Percentiles rank a stretch among this genome's conserved stretches.
phyloP scores from a whole-genome alignment of 257 asterid species.

The Solanum pimpinellifolium region DNA sequence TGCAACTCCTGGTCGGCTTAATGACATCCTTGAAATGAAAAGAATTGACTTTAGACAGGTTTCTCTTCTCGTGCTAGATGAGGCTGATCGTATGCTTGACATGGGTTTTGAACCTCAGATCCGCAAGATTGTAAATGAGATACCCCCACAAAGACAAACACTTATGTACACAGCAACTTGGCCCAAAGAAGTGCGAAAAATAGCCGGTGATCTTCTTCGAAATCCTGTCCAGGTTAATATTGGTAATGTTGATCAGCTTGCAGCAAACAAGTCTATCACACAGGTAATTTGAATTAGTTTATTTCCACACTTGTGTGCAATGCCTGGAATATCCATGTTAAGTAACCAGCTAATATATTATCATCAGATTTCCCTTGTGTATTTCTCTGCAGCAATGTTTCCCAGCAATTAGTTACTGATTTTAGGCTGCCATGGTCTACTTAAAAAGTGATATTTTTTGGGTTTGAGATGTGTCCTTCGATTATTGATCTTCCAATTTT shows the following conservation, averaged over 20 bases:
- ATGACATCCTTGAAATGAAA: constrained; percentile 95
- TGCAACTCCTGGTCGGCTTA: constrained; percentile 98
- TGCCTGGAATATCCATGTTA: neutral
- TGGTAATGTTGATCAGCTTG: constrained; percentile 89
- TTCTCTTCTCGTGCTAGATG: constrained; percentile 93
- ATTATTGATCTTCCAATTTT: neutral
- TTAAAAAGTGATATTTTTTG: neutral
- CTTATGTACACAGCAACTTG: constrained; percentile 98
- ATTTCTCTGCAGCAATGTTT: neutral
- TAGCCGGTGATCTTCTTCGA: constrained; percentile 81
- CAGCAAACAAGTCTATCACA: constrained; percentile 87
- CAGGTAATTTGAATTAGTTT: constrained; percentile 39
- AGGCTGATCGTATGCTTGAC: constrained; percentile 99
- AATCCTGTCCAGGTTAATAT: constrained; percentile 91
- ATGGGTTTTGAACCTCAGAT: constrained; percentile 99
- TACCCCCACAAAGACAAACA: constrained; percentile 95
- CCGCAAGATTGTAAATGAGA: constrained; percentile 85
- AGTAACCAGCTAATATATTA: neutral
- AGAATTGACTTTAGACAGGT: constrained; percentile 83
- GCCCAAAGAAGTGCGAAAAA: constrained; percentile 93
- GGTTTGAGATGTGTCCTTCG: neutral
- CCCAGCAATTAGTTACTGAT: neutral
- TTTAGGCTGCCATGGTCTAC: neutral
- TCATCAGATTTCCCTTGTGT: neutral
- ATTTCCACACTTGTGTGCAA: neutral